phyloP scores from a whole-genome alignment of 176 grass and related monocot genomes.

The Cenchrus purpureus region DNA sequence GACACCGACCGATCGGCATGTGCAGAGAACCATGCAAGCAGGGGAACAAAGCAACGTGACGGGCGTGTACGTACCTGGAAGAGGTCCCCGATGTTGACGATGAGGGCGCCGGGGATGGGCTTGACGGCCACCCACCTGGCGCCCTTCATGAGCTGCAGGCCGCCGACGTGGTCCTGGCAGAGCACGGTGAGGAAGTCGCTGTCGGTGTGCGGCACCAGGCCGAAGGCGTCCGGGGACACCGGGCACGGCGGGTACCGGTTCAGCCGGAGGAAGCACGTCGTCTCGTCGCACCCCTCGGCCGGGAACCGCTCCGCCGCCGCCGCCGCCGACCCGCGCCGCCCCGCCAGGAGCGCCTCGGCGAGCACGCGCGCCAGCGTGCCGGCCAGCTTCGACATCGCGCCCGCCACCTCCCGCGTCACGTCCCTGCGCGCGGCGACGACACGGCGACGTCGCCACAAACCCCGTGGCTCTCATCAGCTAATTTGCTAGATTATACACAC shows the following conservation, averaged over 20 bases:
- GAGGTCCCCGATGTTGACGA: constrained; percentile 93
- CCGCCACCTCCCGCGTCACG: constrained; percentile 59
- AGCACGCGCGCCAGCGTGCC: constrained; percentile 62
- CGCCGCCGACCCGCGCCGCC: neutral
- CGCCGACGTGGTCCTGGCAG: constrained; percentile 67
- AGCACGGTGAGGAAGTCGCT: constrained; percentile 95
- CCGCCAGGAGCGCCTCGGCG: constrained; percentile 43
- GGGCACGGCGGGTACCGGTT: constrained; percentile 91
- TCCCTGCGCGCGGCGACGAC: constrained; percentile 41
- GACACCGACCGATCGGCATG: too few relatives aligned
- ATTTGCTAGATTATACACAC: neutral
- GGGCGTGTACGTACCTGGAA: constrained; percentile 57
- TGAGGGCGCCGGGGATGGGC: constrained; percentile 73
- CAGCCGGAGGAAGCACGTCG: constrained; percentile 81
- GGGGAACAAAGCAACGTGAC: neutral
- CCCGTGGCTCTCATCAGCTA: neutral
- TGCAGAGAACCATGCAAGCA: too few relatives aligned
- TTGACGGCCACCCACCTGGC: constrained; percentile 71
- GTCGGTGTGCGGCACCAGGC: constrained; percentile 90
- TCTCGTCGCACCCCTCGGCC: constrained; percentile 60
- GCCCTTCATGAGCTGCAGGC: constrained; percentile 78
- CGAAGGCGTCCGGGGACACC: constrained; percentile 52
- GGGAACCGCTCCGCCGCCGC: constrained; percentile 37
- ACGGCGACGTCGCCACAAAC: neutral
- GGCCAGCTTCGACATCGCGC: constrained; percentile 65